Percentiles rank a stretch among this genome's conserved stretches.
phyloP scores from a whole-genome alignment of 345 rosid genomes.

The Salix brachista region DNA sequence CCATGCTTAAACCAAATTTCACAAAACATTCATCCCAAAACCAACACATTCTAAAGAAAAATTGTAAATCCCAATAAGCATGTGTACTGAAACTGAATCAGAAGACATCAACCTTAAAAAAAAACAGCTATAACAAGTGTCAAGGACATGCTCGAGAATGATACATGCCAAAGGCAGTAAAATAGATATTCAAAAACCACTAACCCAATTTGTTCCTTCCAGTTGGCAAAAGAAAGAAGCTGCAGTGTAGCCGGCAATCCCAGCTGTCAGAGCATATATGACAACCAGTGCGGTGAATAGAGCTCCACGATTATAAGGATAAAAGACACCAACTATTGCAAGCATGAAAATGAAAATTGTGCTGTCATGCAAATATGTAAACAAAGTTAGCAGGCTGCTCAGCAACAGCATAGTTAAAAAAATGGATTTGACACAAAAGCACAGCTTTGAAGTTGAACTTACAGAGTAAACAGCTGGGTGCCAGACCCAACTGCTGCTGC shows the following conservation, averaged over 20 bases:
- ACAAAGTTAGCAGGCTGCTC: not conserved
- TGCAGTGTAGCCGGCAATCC: constrained; percentile 29
- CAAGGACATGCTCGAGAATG: not conserved
- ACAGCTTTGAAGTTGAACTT: constrained; percentile 22
- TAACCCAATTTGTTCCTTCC: constrained; percentile 34
- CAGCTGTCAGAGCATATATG: constrained; percentile 32
- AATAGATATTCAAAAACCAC: not conserved
- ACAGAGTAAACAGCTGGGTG: constrained; percentile 74
- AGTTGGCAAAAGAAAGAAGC: constrained; percentile 31
- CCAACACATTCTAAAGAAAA: too few species aligned
- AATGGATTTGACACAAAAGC: not conserved
- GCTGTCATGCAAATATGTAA: constrained; percentile 1
- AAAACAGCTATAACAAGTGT: not conserved
- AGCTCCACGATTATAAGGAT: constrained; percentile 34
- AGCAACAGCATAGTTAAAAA: not conserved
- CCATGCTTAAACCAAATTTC: not conserved
- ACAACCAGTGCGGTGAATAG: constrained; percentile 31
- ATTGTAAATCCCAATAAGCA: not conserved
- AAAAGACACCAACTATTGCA: constrained; percentile 30
- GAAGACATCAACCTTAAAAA: not conserved
- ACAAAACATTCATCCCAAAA: not conserved
- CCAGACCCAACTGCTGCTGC: constrained; percentile 82
- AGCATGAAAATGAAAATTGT: constrained; percentile 25
- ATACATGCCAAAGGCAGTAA: not conserved
- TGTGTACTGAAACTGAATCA: not conserved